A percentile compares a stretch with the other conserved stretches of the same genome.
Conservation (phyloP, 2,329 filamentous ascomycete genomes). For the Monilinia aucupariae region DNA sequence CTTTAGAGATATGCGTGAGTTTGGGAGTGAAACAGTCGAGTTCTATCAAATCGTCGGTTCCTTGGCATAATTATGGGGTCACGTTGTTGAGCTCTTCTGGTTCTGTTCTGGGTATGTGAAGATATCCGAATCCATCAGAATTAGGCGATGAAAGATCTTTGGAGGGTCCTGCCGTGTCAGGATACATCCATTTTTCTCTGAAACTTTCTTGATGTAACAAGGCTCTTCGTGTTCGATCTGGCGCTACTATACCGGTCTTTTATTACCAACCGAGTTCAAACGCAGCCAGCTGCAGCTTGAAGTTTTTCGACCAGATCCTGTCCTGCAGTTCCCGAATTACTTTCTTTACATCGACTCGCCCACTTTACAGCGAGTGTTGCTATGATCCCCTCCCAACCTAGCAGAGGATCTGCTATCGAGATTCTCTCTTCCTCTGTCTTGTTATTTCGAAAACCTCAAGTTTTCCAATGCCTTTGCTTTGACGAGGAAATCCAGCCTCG, state of each 20-base stretch:
- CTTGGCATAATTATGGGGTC: not conserved
- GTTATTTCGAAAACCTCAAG: not conserved
- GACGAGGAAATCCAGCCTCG: slow-evolving; percentile 15
- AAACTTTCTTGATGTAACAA: not conserved
- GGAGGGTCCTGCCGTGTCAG: slow-evolving; percentile 8
- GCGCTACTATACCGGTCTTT: not conserved
- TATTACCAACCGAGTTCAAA: no score
- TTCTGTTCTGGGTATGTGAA: not conserved
- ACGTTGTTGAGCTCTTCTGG: not conserved
- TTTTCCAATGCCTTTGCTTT: slow-evolving; percentile 1
- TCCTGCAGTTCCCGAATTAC: slow-evolving; percentile 9
- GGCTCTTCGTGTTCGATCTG: not conserved
- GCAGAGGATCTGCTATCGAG: not conserved
- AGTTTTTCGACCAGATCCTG: not conserved
- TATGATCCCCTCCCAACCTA: not conserved
- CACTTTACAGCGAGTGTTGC: not conserved
- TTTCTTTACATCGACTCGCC: not conserved
- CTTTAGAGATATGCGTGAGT: not conserved
- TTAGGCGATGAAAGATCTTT: not conserved
- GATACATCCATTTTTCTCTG: slow-evolving; percentile 10
- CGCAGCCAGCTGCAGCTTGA: not conserved
- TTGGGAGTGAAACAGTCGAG: not conserved
- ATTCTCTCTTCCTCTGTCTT: slow-evolving; percentile 1
- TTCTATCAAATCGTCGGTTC: not conserved
- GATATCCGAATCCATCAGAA: slow-evolving; percentile 5